Base-by-base conservation (phyloP, 352 stramenopile genomes). In the Thraustotheca clavata region DNA sequence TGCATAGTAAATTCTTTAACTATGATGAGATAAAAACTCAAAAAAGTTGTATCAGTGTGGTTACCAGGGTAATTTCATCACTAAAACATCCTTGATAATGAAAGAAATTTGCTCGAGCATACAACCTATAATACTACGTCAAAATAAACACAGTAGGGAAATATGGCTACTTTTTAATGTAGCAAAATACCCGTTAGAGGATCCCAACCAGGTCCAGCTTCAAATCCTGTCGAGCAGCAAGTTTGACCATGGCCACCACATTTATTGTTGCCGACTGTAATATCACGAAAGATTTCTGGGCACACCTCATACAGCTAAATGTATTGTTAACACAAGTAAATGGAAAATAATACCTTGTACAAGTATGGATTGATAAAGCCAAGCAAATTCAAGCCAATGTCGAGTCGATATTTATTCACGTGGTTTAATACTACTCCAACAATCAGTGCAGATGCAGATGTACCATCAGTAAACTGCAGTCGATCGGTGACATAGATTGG, bases 351-450 rank as follows among this genome's bases (percentile, higher is more conserved):
- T 40, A 60, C 60, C 29, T 81, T 68, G 72, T 91, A 91, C 26
- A 91, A 69, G 20, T 88, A 60, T 6, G 83, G 83, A 29, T 89
- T 88, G 4, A 89, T 62, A 57, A 89, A 91, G 16, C 83, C 83
- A 0, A 91, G 71, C 22, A 72, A 69, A 0, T 76, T 69, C 3
- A 74, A 33, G 0, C 72, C 68, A 7, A 69, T 63, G 1, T 77
- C 55, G 6, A 85, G 72, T 1, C 72, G 74, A 32, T 62, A 36
- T 33, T 76, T 72, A 63, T 91, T 91, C 18, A 89, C 59, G 12
- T 87, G 70, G 14, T 70, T 57, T 20, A 91, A 36, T 68, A 91
- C 77, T 7, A 79, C 86, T 4, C 80, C 77, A 11, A 89, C 31
- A 32, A 91, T 71, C 0, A 80, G 83, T 14, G 83, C 79, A 11